Evolutionary conservation across 768 basidiomycete genomes (phyloP).

Genomic region (Mycena kentingensis): DNA sequence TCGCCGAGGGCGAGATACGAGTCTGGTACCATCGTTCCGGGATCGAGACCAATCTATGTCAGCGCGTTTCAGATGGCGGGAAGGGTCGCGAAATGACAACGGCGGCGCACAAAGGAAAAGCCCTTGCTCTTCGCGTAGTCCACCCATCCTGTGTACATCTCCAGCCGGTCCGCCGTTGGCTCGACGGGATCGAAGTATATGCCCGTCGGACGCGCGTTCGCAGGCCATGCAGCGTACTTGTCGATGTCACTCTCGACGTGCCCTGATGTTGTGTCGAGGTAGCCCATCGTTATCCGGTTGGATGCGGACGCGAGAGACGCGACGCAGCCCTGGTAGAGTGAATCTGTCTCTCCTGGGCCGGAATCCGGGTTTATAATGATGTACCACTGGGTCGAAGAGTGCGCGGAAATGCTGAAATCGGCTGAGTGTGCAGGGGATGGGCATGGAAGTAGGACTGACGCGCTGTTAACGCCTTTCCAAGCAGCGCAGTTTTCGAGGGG

Average conservation of each 20-base stretch:
- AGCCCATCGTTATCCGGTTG: slow-evolving; percentile 8
- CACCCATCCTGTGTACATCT: slow-evolving; percentile 7
- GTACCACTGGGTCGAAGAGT: slow-evolving; percentile 2
- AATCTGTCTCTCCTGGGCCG: slow-evolving; percentile 7
- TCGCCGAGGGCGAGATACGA: slow-evolving; percentile 12
- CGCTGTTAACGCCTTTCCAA: slow-evolving; percentile 6
- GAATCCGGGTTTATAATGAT: slow-evolving; percentile 11
- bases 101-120: slow-evolving; percentile 11
- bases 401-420: slow-evolving; percentile 11
- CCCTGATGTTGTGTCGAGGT: background rate
- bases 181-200: slow-evolving; percentile 11
- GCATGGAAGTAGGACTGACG: background rate
- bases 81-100: background rate
- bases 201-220: slow-evolving; percentile 5
- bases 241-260: slow-evolving; percentile 7
- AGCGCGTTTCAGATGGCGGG: background rate
- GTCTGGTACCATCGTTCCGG: background rate
- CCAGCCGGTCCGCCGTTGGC: background rate
- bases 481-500: slow-evolving; percentile 9
- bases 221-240: slow-evolving; percentile 15
- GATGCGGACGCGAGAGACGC: background rate
- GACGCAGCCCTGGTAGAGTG: slow-evolving; percentile 2
- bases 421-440: background rate
- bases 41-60: slow-evolving; percentile 9
- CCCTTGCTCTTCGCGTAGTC: slow-evolving; percentile 10